Percentiles rank a stretch among this genome's conserved stretches.
These are phyloP conservation scores for Geotrichum aggregatum DNA, from an alignment of 1,139 yeast species.

Conservation along the genomic window DNA sequence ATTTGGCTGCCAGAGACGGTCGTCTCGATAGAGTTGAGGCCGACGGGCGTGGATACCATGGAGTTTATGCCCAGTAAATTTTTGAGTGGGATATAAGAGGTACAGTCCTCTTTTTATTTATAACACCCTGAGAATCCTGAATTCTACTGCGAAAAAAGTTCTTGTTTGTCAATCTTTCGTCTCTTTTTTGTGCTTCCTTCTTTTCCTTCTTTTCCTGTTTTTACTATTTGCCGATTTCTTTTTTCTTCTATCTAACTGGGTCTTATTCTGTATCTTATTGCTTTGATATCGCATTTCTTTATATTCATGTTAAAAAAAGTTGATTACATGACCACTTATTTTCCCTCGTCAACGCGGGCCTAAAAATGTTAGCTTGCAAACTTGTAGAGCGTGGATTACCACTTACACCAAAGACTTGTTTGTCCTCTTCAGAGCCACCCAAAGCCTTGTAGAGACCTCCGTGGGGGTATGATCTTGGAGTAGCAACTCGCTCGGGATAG, in stretches of 20 bases:
- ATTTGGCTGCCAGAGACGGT: constrained; percentile 48
- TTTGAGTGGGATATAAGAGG: constrained; percentile 4
- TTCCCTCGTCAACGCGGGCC: constrained; percentile 23
- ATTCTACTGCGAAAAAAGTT: constrained; percentile 10
- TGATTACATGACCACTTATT: constrained; percentile 5
- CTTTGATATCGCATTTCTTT: neutral
- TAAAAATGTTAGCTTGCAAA: constrained; percentile 15
- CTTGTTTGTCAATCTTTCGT: constrained; percentile 5
- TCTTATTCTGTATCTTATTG: neutral
- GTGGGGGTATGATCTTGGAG: constrained; percentile 70
- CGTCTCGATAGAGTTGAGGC: constrained; percentile 48
- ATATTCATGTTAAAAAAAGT: neutral
- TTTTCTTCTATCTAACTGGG: neutral
- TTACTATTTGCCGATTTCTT: constrained; percentile 6
- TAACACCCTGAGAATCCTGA: constrained; percentile 7
- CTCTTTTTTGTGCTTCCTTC: constrained; percentile 18
- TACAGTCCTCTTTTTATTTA: constrained; percentile 16
- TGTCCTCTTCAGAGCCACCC: constrained; percentile 50
- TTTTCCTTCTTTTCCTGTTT: constrained; percentile 3
- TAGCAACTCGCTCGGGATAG: constrained; percentile 72
- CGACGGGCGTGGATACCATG: constrained; percentile 44
- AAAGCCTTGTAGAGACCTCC: constrained; percentile 71
- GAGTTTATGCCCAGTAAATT: constrained; percentile 41
- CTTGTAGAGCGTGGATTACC: no score
- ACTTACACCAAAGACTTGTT: constrained; percentile 33